Evolutionary conservation across 768 basidiomycete species (phyloP), one percentile per base, ranked within the genome.

Genomic region (Floccularia luteovirens): DNA sequence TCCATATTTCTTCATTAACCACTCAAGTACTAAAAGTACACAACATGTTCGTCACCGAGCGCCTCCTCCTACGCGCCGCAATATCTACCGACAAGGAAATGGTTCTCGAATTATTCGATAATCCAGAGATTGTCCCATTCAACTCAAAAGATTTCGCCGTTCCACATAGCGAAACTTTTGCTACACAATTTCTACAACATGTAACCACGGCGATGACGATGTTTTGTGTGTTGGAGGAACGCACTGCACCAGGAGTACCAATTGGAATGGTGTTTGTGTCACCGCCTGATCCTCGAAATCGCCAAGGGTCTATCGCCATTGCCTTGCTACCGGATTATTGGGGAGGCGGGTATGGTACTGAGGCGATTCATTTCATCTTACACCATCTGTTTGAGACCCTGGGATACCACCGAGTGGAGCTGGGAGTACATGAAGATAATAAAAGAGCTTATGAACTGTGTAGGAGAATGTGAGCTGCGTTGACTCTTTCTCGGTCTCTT

Each of bases 381-480:
- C 40, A 45, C 13, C 45, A 50, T 34, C 46, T 43, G 11, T 50
- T 50, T 32, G 17, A 37, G 31, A 25, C 23, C 16, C 43, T 52
- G 38, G 43, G 39, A 25, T 44, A 48, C 44, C 51, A 50, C 27
- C 42, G 48, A 14, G 44, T 52, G 16, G 47, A 46, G 27, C 33
- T 52, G 42, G 42, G 42, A 2, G 51, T 50, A 3, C 44, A 48
- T 30, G 48, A 48, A 21, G 51, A 44, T 10, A 52, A 52, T 38
- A 42, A 46, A 2, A 39, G 44, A 14, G 51, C 51, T 6, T 23
- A 46, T 11, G 43, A 16, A 10, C 36, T 48, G 7, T 50, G 49
- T 27, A 40, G 39, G 8, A 43, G 41, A 11, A 12, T 53, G 51
- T 53, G 22, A 45, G 47, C n/a, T n/a, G n/a, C n/a, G n/a, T n/a